Evolutionary conservation across 176 grass and related monocot genomes (phyloP), one percentile per base, ranked within the genome.

Genomic region (Canna indica): DNA sequence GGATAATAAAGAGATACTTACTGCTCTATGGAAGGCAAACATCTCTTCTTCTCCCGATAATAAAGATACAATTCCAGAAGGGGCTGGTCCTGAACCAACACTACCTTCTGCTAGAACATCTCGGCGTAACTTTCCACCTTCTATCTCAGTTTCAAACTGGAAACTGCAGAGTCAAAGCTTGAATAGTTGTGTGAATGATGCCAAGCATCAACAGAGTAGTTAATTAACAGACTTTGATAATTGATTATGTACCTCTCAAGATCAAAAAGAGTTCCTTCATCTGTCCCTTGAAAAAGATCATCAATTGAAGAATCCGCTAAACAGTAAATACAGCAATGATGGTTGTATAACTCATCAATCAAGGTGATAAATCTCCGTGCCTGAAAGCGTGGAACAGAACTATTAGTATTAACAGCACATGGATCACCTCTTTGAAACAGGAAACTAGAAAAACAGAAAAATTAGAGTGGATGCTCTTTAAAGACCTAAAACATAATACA

Each of bases 291-390:
- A 85, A 97, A 97, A 53, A 92, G 78, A 82, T 97, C 75, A 13
- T 97, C 93, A 83, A 97, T 90, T 61, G 86, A 81, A 87, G 77
- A 77, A 68, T 75, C 11, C 54, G 93, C 84, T 69, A 97, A 73
- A 76, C 93, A 90, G 68, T 90, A 46, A 77, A 91, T 77, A n/a
- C 71, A 74, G 65, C 93, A 97, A 56, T 97, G 88, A 68, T 97
- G 75, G 78, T 96, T 97, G 83, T 97, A 97, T 64, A 92, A 61
- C 77, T 97, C 93, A 73, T 97, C 93, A n/a, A 97, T 80, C 57
- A 97, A 75, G 13, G 84, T 97, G 69, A 97, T 90, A 76, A 92
- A 97, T 76, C 86, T 90, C 80, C 88, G 80, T 79, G 88, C 93
- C 86, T 97, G 72, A 69, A 84, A 67, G 74, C 67, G 63, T 48